A percentile compares a stretch with the other conserved stretches of the same genome.
These are phyloP conservation scores for Leccinum pellstonianum DNA, from an alignment of 768 basidiomycete genomes.

Conservation along the genomic window DNA sequence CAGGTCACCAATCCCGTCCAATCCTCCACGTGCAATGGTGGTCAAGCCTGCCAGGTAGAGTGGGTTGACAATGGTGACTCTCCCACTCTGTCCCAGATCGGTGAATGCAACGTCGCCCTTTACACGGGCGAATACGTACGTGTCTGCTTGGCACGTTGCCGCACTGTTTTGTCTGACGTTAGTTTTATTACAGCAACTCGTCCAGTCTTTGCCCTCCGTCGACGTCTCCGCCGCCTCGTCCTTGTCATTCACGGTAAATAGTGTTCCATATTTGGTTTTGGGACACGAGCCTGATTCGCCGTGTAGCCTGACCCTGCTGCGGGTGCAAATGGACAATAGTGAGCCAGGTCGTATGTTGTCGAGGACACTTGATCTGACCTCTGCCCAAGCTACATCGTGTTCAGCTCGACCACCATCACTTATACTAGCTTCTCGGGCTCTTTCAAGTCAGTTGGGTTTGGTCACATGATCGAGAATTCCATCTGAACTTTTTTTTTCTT, in stretches of 20 bases:
- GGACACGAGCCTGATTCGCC: background rate
- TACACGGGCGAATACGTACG: slow-evolving; percentile 57
- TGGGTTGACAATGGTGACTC: slow-evolving; percentile 64
- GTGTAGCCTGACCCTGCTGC: slow-evolving; percentile 52
- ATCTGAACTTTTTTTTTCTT: slow-evolving; percentile 5
- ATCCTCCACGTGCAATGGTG: slow-evolving; percentile 49
- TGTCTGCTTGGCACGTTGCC: slow-evolving; percentile 2
- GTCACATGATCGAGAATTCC: background rate
- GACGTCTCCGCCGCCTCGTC: slow-evolving; percentile 50
- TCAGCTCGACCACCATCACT: slow-evolving; percentile 39
- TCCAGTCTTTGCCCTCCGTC: slow-evolving; percentile 55
- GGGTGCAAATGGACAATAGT: slow-evolving; percentile 61
- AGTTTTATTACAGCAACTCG: slow-evolving; percentile 43
- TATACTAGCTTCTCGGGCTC: slow-evolving; percentile 50
- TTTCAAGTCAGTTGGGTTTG: slow-evolving; percentile 47
- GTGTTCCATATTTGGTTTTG: background rate
- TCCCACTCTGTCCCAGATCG: slow-evolving; percentile 52
- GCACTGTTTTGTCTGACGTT: background rate
- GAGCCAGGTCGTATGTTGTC: slow-evolving; percentile 21
- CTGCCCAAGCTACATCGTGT: slow-evolving; percentile 55
- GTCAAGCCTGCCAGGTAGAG: slow-evolving; percentile 49
- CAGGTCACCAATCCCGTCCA: slow-evolving; percentile 50
- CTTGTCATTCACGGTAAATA: slow-evolving; percentile 54
- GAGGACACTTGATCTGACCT: slow-evolving; percentile 5
- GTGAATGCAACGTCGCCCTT: slow-evolving; percentile 52